These are phyloP conservation scores for Hysterium pulicare DNA, from an alignment of 2,329 filamentous ascomycete species.

Conservation along the genomic window DNA sequence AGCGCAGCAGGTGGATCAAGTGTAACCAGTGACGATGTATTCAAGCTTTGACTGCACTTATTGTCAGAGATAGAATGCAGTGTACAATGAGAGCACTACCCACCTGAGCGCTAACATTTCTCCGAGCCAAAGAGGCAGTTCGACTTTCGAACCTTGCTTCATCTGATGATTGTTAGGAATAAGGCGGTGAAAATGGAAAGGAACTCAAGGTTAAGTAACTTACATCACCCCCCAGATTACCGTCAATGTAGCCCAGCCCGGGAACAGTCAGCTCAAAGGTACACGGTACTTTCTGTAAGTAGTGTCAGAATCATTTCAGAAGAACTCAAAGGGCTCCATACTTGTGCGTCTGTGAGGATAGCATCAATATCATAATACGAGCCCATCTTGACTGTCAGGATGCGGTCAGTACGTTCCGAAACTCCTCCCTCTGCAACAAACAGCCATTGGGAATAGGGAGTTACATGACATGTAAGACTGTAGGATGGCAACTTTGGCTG, in stretches of 20 bases:
- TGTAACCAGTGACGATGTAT: conserved; percentile 51
- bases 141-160: conserved; percentile 74
- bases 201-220: conserved; percentile 10
- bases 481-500: too few species aligned
- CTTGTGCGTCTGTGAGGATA: conserved; percentile 81
- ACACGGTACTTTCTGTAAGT: conserved; percentile 80
- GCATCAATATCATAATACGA: conserved; percentile 84
- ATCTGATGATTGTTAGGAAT: conserved; percentile 49
- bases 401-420: conserved; percentile 5
- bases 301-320: conserved; percentile 8
- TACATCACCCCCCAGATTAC: conserved; percentile 65
- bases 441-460: too few species aligned
- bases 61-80: neutral
- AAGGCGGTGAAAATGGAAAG: neutral
- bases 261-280: conserved; percentile 89
- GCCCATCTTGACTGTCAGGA: conserved; percentile 28
- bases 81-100: conserved; percentile 6
- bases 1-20: conserved; percentile 79
- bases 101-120: conserved; percentile 81
- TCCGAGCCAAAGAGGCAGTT: conserved; percentile 88
- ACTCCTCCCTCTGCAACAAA: too few species aligned
- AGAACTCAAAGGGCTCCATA: conserved; percentile 31
- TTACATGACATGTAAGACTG: too few species aligned
- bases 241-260: conserved; percentile 83
- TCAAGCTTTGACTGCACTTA: conserved; percentile 26